Percentiles rank a stretch among this genome's conserved stretches.
phyloP scores from a whole-genome alignment of 2,329 filamentous ascomycete species.

The Hypoxylon rubiginosum region DNA sequence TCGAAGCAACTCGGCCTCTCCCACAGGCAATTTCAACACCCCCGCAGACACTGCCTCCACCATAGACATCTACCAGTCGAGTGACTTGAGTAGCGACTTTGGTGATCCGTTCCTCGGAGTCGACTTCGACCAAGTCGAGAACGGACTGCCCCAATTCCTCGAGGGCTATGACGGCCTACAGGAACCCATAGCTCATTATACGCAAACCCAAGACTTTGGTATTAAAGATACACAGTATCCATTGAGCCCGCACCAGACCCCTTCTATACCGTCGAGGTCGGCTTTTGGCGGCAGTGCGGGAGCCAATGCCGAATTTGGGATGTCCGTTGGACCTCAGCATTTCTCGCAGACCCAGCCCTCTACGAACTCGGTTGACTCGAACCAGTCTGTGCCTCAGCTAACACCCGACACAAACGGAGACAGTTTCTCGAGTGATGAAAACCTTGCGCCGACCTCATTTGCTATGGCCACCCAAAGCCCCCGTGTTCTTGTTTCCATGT shows the following conservation, averaged over 20 bases:
- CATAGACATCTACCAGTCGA: slow-evolving; percentile 63
- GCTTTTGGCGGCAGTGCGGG: slow-evolving; percentile 47
- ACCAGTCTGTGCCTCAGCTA: slow-evolving; percentile 56
- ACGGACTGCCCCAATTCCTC: slow-evolving; percentile 61
- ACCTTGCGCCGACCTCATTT: slow-evolving; percentile 55
- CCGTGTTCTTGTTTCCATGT: slow-evolving; percentile 69
- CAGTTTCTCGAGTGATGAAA: slow-evolving; percentile 65
- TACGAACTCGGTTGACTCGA: slow-evolving; percentile 50
- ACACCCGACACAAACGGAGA: slow-evolving; percentile 66
- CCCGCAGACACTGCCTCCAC: slow-evolving; percentile 65
- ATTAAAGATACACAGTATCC: slow-evolving; percentile 53
- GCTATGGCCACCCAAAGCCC: slow-evolving; percentile 65
- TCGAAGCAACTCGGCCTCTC: slow-evolving; percentile 58
- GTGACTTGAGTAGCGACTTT: slow-evolving; percentile 62
- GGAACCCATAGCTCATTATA: slow-evolving; percentile 17
- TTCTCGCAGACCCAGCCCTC: slow-evolving; percentile 57
- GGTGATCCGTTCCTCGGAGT: slow-evolving; percentile 66
- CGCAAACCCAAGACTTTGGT: slow-evolving; percentile 29
- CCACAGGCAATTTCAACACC: slow-evolving; percentile 58
- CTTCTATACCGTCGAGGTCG: slow-evolving; percentile 62
- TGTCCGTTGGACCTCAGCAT: slow-evolving; percentile 58
- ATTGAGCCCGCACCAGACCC: slow-evolving; percentile 66
- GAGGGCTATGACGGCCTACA: slow-evolving; percentile 50
- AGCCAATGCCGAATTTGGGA: slow-evolving; percentile 9
- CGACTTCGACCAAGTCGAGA: slow-evolving; percentile 60